Evolutionary conservation across 2,329 filamentous ascomycete genomes (phyloP), one percentile per base, ranked within the genome.

Genomic region (Sordariomycetes sp.): DNA sequence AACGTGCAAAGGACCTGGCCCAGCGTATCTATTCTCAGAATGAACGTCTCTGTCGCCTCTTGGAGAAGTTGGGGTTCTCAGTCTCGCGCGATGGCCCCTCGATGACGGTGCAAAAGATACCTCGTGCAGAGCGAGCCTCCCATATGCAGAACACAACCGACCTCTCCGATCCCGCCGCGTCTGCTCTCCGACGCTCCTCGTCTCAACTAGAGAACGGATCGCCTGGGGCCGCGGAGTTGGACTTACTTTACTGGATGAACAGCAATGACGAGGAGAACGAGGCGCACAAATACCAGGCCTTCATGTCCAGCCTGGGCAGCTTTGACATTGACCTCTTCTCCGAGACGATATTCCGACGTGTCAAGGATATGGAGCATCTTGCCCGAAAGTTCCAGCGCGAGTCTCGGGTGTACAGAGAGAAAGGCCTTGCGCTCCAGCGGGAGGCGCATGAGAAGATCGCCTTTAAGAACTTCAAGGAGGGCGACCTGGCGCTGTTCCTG

Each of bases 371-470:
- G 60, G 94, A 99, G 69, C 86, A 94, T 63, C 86, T 94, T 59
- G 91, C 91, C 20, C 87, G 91, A 58, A 97, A 96, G 71, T 91
- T 91, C 76, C 90, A 94, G 65, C 89, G 89, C 59, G 94, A 99
- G 67, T 86, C 89, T 34, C 84, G 90, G 36, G 81, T 82, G 1
- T 96, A 96, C 65, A 83, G 92, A 13, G 94, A 97, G 62, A 91
- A 91, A 66, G 87, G 89, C 10, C 88, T 95, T 62, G 75, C 80
- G 15, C 76, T 86, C 52, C 89, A 95, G 62, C 87, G 86, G 65
- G 94, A 97, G 65, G 85, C 89, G 0, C 89, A 96, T 64, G 89
- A 96, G 63, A 97, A 97, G 75, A 96, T 99, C 66, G 91, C 94
- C 2, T 96, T 94, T 68, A 86, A 87, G 60, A 86, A 92, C 55